Base-by-base conservation (phyloP, 306 rosid genomes). In the Quercus agrifolia region DNA sequence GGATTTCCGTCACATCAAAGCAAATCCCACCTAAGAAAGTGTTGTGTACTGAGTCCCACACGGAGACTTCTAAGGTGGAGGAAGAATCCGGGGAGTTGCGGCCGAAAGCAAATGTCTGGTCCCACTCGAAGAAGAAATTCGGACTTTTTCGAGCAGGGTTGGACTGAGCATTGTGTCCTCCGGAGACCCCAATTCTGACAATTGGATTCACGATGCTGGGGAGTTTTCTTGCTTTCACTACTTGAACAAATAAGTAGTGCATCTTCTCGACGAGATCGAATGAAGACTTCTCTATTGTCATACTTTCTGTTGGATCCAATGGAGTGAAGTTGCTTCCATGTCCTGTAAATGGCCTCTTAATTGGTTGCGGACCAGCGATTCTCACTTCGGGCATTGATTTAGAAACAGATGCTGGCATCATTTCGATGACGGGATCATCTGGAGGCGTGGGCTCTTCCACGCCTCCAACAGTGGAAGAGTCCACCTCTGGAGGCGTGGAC, bases 181-280 rank as follows among this genome's bases (percentile, higher is more conserved):
- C 86, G 1, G 92, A 84, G 49, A 87, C 86, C 1, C 86, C 87
- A 18, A 94, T 88, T 52, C 84, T 80, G 6, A 86, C 93, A 0
- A 91, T 25, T 0, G 99, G 97, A 38, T 30, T 77, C 0, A 90
- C 87, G 18, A 77, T 84, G 3, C 93, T 86, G 2, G 90, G 91
- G 20, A 94, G 79, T 73, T 85, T 71, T 1, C 97, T 78, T 0
- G 97, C 99, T 13, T 90, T 92, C 51, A 91, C 97, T 1, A 92
- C 90, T 1, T 83, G 90, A 18, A 94, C 90, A 20, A 94, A 94
- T 51, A 94, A 87, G 75, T 92, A 94, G 69, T 92, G 95, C 97
- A 94, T 94, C 81, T 94, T 94, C 74, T 94, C 97, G 0, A 92
- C 99, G 0, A 94, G 91, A 88, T 94, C 99, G 55, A 94, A 94